A percentile compares a stretch with the other conserved stretches of the same genome.
Conservation (phyloP, 257 asterid species). For the Gardenia jasminoides region DNA sequence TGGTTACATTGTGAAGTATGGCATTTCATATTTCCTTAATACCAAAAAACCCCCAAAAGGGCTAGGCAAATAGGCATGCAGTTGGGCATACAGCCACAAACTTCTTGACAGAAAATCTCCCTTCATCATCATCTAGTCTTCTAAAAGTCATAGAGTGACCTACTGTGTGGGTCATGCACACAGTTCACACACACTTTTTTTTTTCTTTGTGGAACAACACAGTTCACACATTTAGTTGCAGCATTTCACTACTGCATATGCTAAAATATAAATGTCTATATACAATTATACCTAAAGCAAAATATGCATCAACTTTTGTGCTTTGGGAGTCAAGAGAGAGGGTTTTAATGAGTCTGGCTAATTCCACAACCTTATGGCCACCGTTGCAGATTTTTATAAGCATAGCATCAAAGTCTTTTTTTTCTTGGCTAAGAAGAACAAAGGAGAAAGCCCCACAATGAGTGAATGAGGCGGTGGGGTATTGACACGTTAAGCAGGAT, state of each 20-base stretch:
- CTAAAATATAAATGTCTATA: neutral
- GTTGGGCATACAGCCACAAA: neutral
- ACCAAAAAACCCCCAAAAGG: neutral
- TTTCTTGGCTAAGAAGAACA: neutral
- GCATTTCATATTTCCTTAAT: neutral
- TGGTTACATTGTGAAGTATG: neutral
- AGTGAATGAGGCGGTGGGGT: slow-evolving; percentile 21
- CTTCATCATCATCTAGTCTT: neutral
- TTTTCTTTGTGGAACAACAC: too few species aligned
- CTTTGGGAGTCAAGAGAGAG: neutral
- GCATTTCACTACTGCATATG: neutral
- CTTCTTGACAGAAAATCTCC: neutral
- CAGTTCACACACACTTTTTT: neutral
- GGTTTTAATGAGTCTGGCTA: neutral
- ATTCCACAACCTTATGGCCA: neutral
- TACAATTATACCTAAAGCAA: neutral
- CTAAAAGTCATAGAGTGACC: neutral
- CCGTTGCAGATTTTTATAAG: neutral
- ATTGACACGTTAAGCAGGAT: slow-evolving; percentile 23
- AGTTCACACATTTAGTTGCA: neutral
- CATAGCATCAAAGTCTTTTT: neutral
- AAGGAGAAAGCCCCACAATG: neutral
- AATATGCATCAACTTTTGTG: neutral
- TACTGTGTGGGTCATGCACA: neutral
- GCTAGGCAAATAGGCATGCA: neutral